phyloP scores from a whole-genome alignment of 2,329 filamentous ascomycete genomes.

The Ceratocystis variospora region DNA sequence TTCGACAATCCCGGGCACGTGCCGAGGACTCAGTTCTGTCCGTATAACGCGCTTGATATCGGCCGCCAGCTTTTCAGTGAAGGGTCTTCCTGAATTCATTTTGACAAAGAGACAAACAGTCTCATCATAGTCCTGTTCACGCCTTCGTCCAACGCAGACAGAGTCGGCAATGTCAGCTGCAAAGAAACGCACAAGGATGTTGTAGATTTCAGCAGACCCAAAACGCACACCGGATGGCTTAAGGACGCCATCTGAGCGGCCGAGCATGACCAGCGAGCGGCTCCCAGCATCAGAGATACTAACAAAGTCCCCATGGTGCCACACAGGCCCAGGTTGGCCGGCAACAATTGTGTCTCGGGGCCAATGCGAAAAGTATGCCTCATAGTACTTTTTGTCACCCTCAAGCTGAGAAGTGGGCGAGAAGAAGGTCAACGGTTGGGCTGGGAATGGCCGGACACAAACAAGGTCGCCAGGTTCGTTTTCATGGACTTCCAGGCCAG shows the following conservation, averaged over 20 bases:
- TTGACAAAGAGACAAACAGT: constrained; percentile 81
- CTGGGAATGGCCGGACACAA: constrained; percentile 74
- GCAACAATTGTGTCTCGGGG: constrained; percentile 1
- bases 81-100: constrained; percentile 45
- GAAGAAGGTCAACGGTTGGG: constrained; percentile 84
- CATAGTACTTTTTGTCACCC: constrained; percentile 62
- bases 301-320: constrained; percentile 95
- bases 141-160: constrained; percentile 69
- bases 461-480: constrained; percentile 76
- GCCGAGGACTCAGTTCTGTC: constrained; percentile 69
- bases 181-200: constrained; percentile 77
- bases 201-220: constrained; percentile 91
- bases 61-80: constrained; percentile 45
- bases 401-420: constrained; percentile 32
- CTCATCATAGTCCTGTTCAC: constrained; percentile 61
- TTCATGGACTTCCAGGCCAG: constrained; percentile 40
- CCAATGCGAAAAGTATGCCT: constrained; percentile 55
- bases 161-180: constrained; percentile 66
- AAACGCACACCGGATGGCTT: constrained; percentile 89
- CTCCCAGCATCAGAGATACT: constrained; percentile 50
- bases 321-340: constrained; percentile 39
- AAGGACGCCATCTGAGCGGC: constrained; percentile 79
- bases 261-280: constrained; percentile 77
- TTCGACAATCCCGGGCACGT: constrained; percentile 75
- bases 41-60: constrained; percentile 56